A percentile compares a stretch with the other conserved stretches of the same genome.
phyloP scores from a whole-genome alignment of 768 basidiomycete genomes.

The Kwoniella newhampshirensis region DNA sequence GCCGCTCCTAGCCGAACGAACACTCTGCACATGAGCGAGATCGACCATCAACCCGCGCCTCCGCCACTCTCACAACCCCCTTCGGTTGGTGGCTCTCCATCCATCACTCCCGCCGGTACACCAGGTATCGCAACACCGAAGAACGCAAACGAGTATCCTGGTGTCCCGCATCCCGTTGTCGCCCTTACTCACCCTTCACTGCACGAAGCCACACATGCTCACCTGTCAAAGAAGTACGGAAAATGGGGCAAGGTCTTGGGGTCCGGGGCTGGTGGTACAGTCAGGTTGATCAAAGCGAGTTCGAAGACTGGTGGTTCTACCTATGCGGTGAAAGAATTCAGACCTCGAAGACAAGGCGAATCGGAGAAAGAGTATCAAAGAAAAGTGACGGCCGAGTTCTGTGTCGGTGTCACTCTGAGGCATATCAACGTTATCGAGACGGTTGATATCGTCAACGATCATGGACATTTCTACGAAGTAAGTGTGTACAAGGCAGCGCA shows the following conservation, averaged over 20 bases:
- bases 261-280: slow-evolving; percentile 96
- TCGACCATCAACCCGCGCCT: slow-evolving; percentile 10
- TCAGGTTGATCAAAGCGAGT: slow-evolving; percentile 86
- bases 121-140: slow-evolving; percentile 44
- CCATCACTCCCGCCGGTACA: slow-evolving; percentile 26
- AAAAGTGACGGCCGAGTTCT: slow-evolving; percentile 99
- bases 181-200: slow-evolving; percentile 52
- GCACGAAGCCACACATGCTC: slow-evolving; percentile 56
- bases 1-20: slow-evolving; percentile 36
- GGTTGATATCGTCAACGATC: slow-evolving; percentile 95
- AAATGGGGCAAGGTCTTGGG: slow-evolving; percentile 97
- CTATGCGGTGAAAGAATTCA: slow-evolving; percentile 96
- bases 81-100: slow-evolving; percentile 18
- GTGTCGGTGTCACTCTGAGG: slow-evolving; percentile 78
- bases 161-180: slow-evolving; percentile 49
- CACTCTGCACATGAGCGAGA: slow-evolving; percentile 31
- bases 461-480: slow-evolving; percentile 98
- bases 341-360: slow-evolving; percentile 83
- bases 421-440: slow-evolving; percentile 97
- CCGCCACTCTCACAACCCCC: slow-evolving; percentile 10
- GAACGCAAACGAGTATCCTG: slow-evolving; percentile 45
- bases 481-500: slow-evolving; percentile 32
- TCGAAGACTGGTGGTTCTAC: slow-evolving; percentile 76
- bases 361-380: slow-evolving; percentile 97
- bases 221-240: slow-evolving; percentile 97